Conservation (phyloP, 495 filamentous ascomycete genomes). For the Penicillium daleae region DNA sequence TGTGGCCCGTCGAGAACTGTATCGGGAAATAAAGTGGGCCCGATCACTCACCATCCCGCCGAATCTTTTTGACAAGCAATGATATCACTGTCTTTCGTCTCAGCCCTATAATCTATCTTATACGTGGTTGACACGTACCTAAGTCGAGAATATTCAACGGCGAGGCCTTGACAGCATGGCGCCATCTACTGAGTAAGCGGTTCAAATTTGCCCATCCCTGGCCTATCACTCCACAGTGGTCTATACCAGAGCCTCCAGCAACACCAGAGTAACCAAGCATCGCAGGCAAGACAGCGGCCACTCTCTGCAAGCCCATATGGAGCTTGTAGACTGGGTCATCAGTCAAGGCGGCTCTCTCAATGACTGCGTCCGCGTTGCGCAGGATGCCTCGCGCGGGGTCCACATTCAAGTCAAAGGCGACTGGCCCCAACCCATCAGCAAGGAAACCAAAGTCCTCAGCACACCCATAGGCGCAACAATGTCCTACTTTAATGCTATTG, state of each 20-base stretch:
- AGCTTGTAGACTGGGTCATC: conserved; percentile 47
- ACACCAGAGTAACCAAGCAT: conserved; percentile 12
- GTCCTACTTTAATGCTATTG: conserved; percentile 57
- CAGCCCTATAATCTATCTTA: not conserved
- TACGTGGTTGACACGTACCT: not conserved
- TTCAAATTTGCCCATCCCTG: not conserved
- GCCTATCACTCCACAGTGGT: not conserved
- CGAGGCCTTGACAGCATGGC: not conserved
- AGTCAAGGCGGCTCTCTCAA: conserved; percentile 47
- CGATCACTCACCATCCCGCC: conserved; percentile 17
- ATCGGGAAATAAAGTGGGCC: conserved; percentile 21
- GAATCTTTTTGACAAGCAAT: conserved; percentile 16
- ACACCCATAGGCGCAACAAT: conserved; percentile 52
- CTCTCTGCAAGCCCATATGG: conserved; percentile 34
- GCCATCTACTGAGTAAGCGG: conserved; percentile 13
- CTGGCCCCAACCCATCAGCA: conserved; percentile 28
- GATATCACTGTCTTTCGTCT: conserved; percentile 11
- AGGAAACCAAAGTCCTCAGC: conserved; percentile 45
- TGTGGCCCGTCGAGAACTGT: not conserved
- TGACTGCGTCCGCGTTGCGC: conserved; percentile 43
- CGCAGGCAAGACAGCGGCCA: conserved; percentile 18
- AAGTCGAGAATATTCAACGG: no score
- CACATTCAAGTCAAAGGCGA: conserved; percentile 48
- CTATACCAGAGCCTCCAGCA: not conserved
- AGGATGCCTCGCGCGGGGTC: conserved; percentile 48